phyloP scores from a whole-genome alignment of 2,329 filamentous ascomycete species.

The Fusarium miscanthi region DNA sequence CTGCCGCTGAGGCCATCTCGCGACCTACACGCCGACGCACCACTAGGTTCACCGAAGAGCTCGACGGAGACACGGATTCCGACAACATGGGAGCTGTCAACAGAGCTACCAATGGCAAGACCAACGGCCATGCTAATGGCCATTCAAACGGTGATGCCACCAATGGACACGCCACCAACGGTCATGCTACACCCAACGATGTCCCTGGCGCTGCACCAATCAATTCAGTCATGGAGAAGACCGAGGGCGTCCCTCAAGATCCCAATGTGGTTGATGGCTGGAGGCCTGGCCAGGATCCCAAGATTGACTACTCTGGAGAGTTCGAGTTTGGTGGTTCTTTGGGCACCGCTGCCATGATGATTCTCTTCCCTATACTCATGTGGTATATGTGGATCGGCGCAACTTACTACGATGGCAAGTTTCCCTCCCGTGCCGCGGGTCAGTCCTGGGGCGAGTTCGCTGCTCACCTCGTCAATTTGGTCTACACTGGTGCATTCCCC shows the following conservation, averaged over 20 bases:
- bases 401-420: constrained; percentile 87
- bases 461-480: constrained; percentile 74
- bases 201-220: constrained; percentile 16
- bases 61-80: constrained; percentile 56
- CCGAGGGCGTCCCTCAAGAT: constrained; percentile 33
- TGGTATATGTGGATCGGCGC: constrained; percentile 99
- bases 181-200: constrained; percentile 28
- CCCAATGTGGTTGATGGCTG: constrained; percentile 62
- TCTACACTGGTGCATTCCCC: constrained; percentile 88
- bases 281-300: constrained; percentile 69
- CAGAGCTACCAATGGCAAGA: constrained; percentile 38
- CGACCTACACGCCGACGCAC: constrained; percentile 58
- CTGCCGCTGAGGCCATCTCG: constrained; percentile 55
- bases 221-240: constrained; percentile 31
- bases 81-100: constrained; percentile 46
- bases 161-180: constrained; percentile 47
- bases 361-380: constrained; percentile 93
- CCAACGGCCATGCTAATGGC: constrained; percentile 40
- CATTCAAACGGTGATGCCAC: constrained; percentile 37
- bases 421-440: constrained; percentile 74
- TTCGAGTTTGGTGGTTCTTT: constrained; percentile 89
- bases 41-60: constrained; percentile 62
- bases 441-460: constrained; percentile 79
- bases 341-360: constrained; percentile 88
- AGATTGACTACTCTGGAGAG: constrained; percentile 70